Conservation (phyloP, 1,139 yeast genomes). For the Diutina scorzettiae region DNA sequence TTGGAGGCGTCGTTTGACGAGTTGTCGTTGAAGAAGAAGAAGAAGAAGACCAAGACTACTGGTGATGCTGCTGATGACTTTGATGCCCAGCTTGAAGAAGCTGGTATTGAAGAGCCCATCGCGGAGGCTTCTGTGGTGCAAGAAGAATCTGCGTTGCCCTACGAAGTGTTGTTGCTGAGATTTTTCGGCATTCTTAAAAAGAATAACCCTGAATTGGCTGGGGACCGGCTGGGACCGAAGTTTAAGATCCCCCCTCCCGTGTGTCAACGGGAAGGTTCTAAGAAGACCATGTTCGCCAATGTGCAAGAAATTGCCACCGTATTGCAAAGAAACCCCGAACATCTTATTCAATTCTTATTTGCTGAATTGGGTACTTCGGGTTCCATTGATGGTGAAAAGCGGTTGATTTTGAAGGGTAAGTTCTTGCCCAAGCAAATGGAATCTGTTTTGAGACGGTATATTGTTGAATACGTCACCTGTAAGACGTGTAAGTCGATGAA, state of each 20-base stretch:
- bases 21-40: constrained; percentile 68
- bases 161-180: constrained; percentile 66
- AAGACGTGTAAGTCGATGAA: constrained; percentile 98
- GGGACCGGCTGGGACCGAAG: constrained; percentile 86
- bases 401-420: constrained; percentile 94
- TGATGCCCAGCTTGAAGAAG: constrained; percentile 82
- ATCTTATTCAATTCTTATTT: constrained; percentile 88
- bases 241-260: constrained; percentile 97
- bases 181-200: constrained; percentile 78
- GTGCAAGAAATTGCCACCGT: constrained; percentile 91
- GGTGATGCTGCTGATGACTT: constrained; percentile 51
- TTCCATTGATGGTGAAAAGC: constrained; percentile 94
- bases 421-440: constrained; percentile 97
- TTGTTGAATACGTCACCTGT: constrained; percentile 94
- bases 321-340: constrained; percentile 94
- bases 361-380: constrained; percentile 99
- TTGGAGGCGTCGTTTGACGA: constrained; percentile 60
- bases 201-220: constrained; percentile 96
- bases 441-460: constrained; percentile 90
- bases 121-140: constrained; percentile 19
- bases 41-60: constrained; percentile 49
- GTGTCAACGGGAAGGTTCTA: constrained; percentile 94
- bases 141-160: constrained; percentile 52
- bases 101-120: constrained; percentile 60
- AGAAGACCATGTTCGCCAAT: constrained; percentile 91